Conservation (phyloP, 768 basidiomycete species). For the Fomitopsis serialis region DNA sequence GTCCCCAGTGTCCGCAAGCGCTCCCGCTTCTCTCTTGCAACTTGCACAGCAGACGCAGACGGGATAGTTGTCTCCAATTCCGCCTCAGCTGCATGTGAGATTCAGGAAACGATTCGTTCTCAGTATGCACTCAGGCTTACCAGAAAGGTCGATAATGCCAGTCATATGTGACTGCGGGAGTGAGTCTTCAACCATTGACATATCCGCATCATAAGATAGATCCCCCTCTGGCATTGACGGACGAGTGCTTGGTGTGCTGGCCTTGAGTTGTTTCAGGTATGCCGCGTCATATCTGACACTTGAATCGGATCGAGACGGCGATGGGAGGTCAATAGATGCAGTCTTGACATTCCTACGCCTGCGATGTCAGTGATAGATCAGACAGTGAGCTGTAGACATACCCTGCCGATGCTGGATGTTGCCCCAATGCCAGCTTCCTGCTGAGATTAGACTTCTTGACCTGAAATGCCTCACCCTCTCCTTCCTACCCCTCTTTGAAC, state of each 20-base stretch:
- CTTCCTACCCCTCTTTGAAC: constrained; percentile 35
- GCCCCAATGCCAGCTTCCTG: constrained; percentile 53
- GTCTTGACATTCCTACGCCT: no score
- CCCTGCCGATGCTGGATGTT: constrained; percentile 35
- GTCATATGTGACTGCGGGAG: constrained; percentile 23
- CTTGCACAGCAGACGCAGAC: constrained; percentile 62
- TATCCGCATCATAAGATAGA: constrained; percentile 41
- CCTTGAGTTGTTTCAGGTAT: constrained; percentile 74
- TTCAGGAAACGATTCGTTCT: not conserved
- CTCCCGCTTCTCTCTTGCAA: constrained; percentile 74
- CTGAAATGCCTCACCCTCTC: constrained; percentile 62
- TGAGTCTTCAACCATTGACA: constrained; percentile 37
- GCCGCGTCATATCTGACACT: constrained; percentile 67
- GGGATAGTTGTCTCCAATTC: constrained; percentile 49
- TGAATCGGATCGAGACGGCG: constrained; percentile 37
- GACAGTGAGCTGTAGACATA: not conserved
- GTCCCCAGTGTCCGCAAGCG: constrained; percentile 48
- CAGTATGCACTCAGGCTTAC: constrained; percentile 19
- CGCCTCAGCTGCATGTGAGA: constrained; percentile 19
- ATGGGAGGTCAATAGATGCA: constrained; percentile 37
- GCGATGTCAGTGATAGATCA: not conserved
- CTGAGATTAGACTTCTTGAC: constrained; percentile 80
- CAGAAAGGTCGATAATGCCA: constrained; percentile 24
- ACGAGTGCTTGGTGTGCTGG: constrained; percentile 60
- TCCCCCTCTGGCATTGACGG: constrained; percentile 32